These are phyloP conservation scores for Psidium guajava DNA, from an alignment of 345 rosid genomes.

Conservation along the genomic window DNA sequence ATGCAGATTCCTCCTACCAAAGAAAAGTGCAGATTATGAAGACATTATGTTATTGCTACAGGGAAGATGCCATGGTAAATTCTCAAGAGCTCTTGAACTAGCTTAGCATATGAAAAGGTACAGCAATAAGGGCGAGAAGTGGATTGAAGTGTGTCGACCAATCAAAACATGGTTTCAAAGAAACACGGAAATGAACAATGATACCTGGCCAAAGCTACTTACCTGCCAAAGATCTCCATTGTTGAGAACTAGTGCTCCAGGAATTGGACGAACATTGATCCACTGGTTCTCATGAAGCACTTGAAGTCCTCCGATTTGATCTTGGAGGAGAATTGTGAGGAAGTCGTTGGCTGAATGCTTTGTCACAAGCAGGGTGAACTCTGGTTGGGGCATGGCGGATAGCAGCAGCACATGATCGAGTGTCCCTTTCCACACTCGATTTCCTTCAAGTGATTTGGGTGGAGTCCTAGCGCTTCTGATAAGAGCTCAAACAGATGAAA, in stretches of 20 bases:
- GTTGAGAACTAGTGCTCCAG: conserved; percentile 39
- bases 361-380: conserved; percentile 33
- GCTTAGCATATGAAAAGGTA: background rate
- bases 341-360: conserved; percentile 29
- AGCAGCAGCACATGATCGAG: conserved; percentile 22
- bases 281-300: conserved; percentile 27
- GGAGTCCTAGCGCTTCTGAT: conserved; percentile 34
- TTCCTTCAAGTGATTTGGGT: conserved; percentile 7
- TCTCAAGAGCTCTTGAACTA: background rate
- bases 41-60: background rate
- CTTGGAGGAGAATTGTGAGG: conserved; percentile 37
- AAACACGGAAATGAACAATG: background rate
- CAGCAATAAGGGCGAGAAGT: background rate
- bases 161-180: background rate
- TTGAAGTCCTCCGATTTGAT: conserved; percentile 49
- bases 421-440: conserved; percentile 24
- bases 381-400: conserved; percentile 43
- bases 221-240: conserved; percentile 24
- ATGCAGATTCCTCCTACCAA: background rate
- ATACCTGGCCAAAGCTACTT: no score
- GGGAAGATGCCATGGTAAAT: background rate
- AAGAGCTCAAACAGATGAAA: conserved; percentile 17
- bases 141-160: background rate
- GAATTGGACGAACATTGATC: conserved; percentile 27
- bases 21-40: background rate